A percentile compares a stretch with the other conserved stretches of the same genome.
These are phyloP conservation scores for Acidomyces sp. DNA, from an alignment of 495 filamentous ascomycete species.

Conservation along the genomic window DNA sequence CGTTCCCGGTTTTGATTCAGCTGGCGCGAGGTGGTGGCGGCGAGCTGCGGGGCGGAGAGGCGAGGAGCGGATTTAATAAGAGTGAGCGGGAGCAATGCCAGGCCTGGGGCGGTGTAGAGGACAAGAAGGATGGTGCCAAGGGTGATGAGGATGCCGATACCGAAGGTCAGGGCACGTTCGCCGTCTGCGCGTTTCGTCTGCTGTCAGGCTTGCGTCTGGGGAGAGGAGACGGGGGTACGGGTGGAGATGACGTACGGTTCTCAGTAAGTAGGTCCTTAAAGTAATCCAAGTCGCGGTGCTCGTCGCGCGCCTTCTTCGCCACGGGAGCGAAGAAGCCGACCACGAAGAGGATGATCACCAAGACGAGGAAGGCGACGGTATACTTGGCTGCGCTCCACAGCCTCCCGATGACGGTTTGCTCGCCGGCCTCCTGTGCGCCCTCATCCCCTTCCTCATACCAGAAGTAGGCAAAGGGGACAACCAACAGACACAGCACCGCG, in stretches of 20 bases:
- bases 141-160: slow-evolving; percentile 69
- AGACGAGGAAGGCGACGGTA: slow-evolving; percentile 66
- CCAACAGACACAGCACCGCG: slow-evolving; percentile 75
- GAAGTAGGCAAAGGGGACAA: slow-evolving; percentile 94
- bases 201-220: neutral
- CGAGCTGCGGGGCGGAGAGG: slow-evolving; percentile 60
- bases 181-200: slow-evolving; percentile 44
- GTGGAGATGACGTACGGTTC: slow-evolving; percentile 47
- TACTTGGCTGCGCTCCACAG: slow-evolving; percentile 83
- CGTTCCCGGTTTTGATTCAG: slow-evolving; percentile 80
- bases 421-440: slow-evolving; percentile 62
- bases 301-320: slow-evolving; percentile 36
- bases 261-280: slow-evolving; percentile 73
- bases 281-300: slow-evolving; percentile 66
- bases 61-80: slow-evolving; percentile 83
- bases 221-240: neutral
- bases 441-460: slow-evolving; percentile 96
- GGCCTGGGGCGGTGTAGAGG: slow-evolving; percentile 74
- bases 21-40: slow-evolving; percentile 60
- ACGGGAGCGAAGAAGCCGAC: slow-evolving; percentile 88
- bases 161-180: slow-evolving; percentile 83
- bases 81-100: slow-evolving; percentile 77
- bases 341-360: slow-evolving; percentile 72
- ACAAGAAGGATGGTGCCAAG: slow-evolving; percentile 74
- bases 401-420: slow-evolving; percentile 51